These are phyloP conservation scores for Flaveria linearis DNA, from an alignment of 129 eudicot genomes.

Conservation along the genomic window DNA sequence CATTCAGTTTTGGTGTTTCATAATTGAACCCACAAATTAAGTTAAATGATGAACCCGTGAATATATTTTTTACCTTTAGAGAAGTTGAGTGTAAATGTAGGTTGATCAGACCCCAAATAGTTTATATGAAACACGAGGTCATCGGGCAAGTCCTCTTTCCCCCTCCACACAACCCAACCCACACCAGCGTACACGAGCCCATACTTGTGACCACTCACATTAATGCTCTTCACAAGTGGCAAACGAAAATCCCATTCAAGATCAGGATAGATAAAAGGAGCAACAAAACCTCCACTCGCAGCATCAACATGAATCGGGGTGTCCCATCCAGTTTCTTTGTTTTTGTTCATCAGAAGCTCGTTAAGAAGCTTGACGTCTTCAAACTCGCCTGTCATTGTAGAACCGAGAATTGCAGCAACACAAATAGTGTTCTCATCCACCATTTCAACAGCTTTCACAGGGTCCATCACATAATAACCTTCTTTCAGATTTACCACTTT, in stretches of 20 bases:
- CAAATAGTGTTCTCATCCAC: constrained; percentile 88
- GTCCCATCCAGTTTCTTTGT: constrained; percentile 69
- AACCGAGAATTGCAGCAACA: constrained; percentile 73
- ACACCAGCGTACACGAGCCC: constrained; percentile 84
- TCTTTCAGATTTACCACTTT: constrained; percentile 67
- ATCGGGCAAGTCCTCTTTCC: constrained; percentile 71
- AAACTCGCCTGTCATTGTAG: constrained; percentile 79
- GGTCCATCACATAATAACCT: constrained; percentile 78
- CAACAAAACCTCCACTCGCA: constrained; percentile 86
- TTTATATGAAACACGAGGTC: constrained; percentile 80
- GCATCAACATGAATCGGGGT: constrained; percentile 90
- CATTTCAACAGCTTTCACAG: constrained; percentile 66
- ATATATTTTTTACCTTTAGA: constrained; percentile 54
- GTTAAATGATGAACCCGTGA: no score
- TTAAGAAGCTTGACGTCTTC: constrained; percentile 82
- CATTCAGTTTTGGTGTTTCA: no score
- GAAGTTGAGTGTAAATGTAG: constrained; percentile 80
- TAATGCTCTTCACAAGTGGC: constrained; percentile 77
- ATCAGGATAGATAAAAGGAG: constrained; percentile 72
- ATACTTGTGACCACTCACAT: constrained; percentile 86
- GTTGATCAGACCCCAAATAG: constrained; percentile 81
- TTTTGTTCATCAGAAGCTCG: constrained; percentile 52
- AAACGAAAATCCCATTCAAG: constrained; percentile 81
- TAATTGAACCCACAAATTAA: no score
- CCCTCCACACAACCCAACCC: constrained; percentile 88